Base-by-base conservation (phyloP, 768 basidiomycete genomes). In the Pulveroboletus sp. region DNA sequence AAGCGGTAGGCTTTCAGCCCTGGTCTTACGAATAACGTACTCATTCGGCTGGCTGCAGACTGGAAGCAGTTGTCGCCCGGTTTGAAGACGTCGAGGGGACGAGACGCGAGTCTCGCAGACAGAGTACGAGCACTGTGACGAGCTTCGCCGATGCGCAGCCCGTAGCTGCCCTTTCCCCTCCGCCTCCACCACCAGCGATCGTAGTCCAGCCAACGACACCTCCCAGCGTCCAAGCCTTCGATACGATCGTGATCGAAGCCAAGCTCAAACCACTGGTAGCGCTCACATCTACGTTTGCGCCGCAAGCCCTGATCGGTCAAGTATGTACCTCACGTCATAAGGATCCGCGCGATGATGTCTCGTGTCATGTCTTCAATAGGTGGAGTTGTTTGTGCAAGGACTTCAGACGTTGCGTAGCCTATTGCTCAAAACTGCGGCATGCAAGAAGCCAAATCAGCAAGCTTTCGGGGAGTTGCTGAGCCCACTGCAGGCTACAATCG, bases 51-150 rank as follows among this genome's bases (percentile, higher is more conserved):
- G 35, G 34, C n/a, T 27, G 26, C 62, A 93, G 93, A 56, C 80
- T 93, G 43, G 89, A 94, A 76, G 96, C 96, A 22, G 90, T 93
- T 9, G 93, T 92, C 6, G 90, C 89, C 37, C 82, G 96, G 29
- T 81, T 99, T 30, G 96, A 99, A 69, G 96, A 99, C 63, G 74
- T 99, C 38, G 96, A 98, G 65, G 74, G 78, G 34, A 37, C 53
- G 61, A n/a, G n/a, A n/a, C 45, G 53, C 45, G 63, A 59, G 24
- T 44, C 49, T 20, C 49, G 58, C 16, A 68, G 58, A 54, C 68
- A 53, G 47, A 68, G 66, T 13, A 57, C 58, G 14, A 69, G 66
- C 49, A 69, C 66, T 12, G 58, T 68, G 29, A 62, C 62, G 29
- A 68, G 62, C 42, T 51, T 53, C 34, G 45, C 46, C 9, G 61